Percentiles rank a stretch among this genome's conserved stretches.
These are phyloP conservation scores for Oidiodendron maius DNA, from an alignment of 495 filamentous ascomycete genomes.

Conservation along the genomic window DNA sequence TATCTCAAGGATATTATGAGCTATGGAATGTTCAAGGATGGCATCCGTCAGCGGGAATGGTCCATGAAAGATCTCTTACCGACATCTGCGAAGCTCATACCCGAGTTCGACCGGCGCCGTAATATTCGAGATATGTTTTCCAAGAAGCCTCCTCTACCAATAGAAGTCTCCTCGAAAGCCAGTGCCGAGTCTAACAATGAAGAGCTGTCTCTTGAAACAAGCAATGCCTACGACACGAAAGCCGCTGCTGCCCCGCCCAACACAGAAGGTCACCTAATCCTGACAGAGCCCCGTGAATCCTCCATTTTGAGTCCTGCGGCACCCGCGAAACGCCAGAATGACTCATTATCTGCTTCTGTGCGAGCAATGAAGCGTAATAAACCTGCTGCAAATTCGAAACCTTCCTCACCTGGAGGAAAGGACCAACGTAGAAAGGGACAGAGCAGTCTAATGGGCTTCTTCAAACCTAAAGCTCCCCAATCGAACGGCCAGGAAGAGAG, in stretches of 20 bases:
- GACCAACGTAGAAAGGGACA: constrained; percentile 47
- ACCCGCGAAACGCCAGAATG: constrained; percentile 5
- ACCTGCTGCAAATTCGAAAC: constrained; percentile 19
- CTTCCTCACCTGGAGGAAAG: constrained; percentile 24
- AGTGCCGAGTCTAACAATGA: neutral
- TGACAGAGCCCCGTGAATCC: neutral
- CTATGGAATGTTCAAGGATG: constrained; percentile 64
- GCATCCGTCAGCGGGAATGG: constrained; percentile 62
- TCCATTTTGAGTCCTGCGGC: constrained; percentile 7
- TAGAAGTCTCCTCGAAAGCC: constrained; percentile 9
- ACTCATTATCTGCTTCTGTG: neutral
- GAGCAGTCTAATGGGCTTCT: constrained; percentile 77
- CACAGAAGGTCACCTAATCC: neutral
- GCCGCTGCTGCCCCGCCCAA: neutral
- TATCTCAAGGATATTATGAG: constrained; percentile 74
- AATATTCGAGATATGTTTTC: constrained; percentile 93
- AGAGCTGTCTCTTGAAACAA: neutral
- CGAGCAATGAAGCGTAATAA: constrained; percentile 15
- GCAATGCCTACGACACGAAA: neutral
- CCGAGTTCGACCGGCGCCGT: constrained; percentile 77
- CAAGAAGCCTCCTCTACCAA: constrained; percentile 25
- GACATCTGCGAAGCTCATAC: constrained; percentile 74
- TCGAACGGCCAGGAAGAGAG: constrained; percentile 10
- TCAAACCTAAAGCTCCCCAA: constrained; percentile 50
- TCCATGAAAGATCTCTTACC: constrained; percentile 59